Percentiles rank a stretch among this genome's conserved stretches.
These are phyloP conservation scores for Saccharomyces uvarum DNA, from an alignment of 1,139 yeast genomes.

Conservation along the genomic window DNA sequence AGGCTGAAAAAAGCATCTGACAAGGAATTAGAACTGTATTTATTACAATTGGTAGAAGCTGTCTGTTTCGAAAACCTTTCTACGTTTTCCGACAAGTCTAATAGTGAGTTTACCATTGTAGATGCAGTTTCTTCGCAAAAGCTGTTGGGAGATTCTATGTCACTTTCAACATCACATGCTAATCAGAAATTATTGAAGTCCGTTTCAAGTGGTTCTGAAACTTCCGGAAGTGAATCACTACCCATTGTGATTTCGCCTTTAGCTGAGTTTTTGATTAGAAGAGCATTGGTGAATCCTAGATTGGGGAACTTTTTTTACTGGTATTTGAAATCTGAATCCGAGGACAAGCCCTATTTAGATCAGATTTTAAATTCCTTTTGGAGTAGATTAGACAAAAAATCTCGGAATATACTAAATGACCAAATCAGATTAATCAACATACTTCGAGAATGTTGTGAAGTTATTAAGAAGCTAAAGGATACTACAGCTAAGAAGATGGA, in stretches of 20 bases:
- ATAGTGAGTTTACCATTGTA: slow-evolving; percentile 39
- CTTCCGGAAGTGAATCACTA: slow-evolving; percentile 13
- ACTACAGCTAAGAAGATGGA: slow-evolving; percentile 53
- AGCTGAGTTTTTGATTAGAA: slow-evolving; percentile 68
- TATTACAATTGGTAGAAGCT: slow-evolving; percentile 89
- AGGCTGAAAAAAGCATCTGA: slow-evolving; percentile 71
- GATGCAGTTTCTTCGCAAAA: slow-evolving; percentile 23
- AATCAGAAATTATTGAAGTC: slow-evolving; percentile 11
- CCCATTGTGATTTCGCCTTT: slow-evolving; percentile 48
- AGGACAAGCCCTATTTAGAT: slow-evolving; percentile 47
- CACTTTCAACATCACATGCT: slow-evolving; percentile 6
- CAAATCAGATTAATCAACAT: slow-evolving; percentile 41
- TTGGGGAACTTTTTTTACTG: slow-evolving; percentile 84
- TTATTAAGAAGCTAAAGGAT: slow-evolving; percentile 44
- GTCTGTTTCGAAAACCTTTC: slow-evolving; percentile 58
- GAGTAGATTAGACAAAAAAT: slow-evolving; percentile 24
- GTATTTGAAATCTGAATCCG: slow-evolving; percentile 83
- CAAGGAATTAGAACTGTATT: slow-evolving; percentile 68
- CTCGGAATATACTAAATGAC: slow-evolving; percentile 30
- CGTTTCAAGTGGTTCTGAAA: slow-evolving; percentile 9
- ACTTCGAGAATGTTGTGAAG: slow-evolving; percentile 38
- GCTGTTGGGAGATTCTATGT: slow-evolving; percentile 2
- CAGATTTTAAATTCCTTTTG: slow-evolving; percentile 34
- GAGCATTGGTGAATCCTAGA: slow-evolving; percentile 57
- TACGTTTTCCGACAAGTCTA: slow-evolving; percentile 24